A percentile compares a stretch with the other conserved stretches of the same genome.
Evolutionary conservation across 768 basidiomycete species (phyloP).

Genomic region (Hygrophoropsis aurantiaca): DNA sequence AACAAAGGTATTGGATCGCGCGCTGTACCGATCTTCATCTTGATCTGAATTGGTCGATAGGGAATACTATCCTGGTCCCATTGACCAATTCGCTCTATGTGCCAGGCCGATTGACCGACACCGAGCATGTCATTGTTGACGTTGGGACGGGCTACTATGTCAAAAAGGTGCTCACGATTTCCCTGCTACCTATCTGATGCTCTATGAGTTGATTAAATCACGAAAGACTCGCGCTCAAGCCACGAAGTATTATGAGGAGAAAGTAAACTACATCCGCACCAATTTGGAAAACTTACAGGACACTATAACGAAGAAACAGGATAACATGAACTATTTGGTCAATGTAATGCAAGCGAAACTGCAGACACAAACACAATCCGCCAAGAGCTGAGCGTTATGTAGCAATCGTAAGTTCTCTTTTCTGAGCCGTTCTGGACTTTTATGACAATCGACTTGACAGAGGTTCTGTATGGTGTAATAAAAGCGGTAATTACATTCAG

Average conservation of each 20-base stretch:
- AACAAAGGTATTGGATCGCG: slow-evolving; percentile 55
- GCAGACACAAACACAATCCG: slow-evolving; percentile 26
- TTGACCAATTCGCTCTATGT: slow-evolving; percentile 94
- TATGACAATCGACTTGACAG: background rate
- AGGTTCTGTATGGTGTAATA: background rate
- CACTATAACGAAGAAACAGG: slow-evolving; percentile 88
- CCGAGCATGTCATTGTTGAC: slow-evolving; percentile 89
- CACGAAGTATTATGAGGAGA: slow-evolving; percentile 73
- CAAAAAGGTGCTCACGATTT: slow-evolving; percentile 64
- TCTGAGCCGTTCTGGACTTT: background rate
- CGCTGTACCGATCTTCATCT: background rate
- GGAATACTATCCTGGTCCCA: slow-evolving; percentile 87
- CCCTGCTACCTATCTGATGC: background rate
- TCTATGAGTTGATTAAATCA: background rate
- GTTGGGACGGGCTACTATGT: slow-evolving; percentile 97
- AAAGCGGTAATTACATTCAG: background rate
- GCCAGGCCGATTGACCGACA: slow-evolving; percentile 82
- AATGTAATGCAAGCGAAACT: slow-evolving; percentile 71
- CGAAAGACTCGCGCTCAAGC: slow-evolving; percentile 84
- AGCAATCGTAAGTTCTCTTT: background rate
- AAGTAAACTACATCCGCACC: slow-evolving; percentile 76
- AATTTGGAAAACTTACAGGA: slow-evolving; percentile 88
- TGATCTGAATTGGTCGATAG: slow-evolving; percentile 40
- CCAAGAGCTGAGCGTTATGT: background rate
- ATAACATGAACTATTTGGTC: slow-evolving; percentile 76